A percentile compares a stretch with the other conserved stretches of the same genome.
Evolutionary conservation across 2,329 filamentous ascomycete genomes (phyloP).

Genomic region (Scedosporium minutisporum): DNA sequence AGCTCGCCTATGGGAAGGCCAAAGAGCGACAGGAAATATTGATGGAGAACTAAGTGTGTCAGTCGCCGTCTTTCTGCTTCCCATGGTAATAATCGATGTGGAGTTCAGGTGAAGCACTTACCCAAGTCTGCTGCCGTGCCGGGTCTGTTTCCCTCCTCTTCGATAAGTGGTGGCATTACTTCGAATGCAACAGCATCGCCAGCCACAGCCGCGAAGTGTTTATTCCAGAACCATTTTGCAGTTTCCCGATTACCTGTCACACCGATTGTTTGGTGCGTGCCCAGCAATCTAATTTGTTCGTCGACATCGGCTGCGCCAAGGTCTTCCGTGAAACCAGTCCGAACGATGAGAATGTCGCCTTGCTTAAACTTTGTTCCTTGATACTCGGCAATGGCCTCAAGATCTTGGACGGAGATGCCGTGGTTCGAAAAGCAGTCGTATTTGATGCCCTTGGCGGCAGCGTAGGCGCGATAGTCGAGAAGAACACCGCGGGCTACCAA

Average conservation of each 20-base stretch:
- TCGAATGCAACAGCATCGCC: not conserved
- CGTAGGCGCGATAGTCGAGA: constrained; percentile 38
- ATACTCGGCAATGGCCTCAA: constrained; percentile 26
- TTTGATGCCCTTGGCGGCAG: constrained; percentile 23
- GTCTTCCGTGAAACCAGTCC: constrained; percentile 15
- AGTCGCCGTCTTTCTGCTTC: not conserved
- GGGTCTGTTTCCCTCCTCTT: not conserved
- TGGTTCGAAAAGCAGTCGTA: constrained; percentile 31
- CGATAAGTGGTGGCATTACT: not conserved
- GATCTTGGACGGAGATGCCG: constrained; percentile 19
- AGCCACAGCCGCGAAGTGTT: not conserved
- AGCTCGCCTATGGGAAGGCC: not conserved
- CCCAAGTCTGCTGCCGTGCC: not conserved
- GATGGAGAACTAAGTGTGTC: not conserved
- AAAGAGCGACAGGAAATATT: not conserved
- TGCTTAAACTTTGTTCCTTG: constrained; percentile 32
- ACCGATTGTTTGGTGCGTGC: not conserved
- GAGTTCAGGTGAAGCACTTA: not conserved
- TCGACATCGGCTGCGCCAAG: not conserved
- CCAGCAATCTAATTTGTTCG: not conserved
- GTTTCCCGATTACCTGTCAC: not conserved
- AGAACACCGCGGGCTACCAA: constrained; percentile 37
- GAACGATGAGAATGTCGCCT: constrained; percentile 42
- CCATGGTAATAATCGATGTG: too few species aligned
- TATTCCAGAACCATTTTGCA: not conserved